Conservation (phyloP, 1,284 basidiomycete genomes). For the Ustilago shanxiensis region DNA sequence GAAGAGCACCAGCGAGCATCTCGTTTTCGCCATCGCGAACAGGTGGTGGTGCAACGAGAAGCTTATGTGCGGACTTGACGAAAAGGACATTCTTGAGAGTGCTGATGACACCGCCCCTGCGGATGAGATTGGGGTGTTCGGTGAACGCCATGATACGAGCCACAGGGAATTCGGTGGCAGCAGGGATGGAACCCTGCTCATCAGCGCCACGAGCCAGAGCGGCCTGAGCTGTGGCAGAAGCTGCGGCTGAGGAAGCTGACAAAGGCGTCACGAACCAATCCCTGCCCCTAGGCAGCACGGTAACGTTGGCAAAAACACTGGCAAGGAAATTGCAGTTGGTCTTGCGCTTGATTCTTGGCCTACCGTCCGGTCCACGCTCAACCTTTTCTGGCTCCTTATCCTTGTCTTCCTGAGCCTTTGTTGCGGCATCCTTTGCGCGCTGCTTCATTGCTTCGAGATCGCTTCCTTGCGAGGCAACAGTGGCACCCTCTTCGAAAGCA, state of each 20-base stretch:
- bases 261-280: constrained; percentile 66
- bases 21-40: constrained; percentile 43
- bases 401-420: constrained; percentile 34
- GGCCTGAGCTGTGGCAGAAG: constrained; percentile 55
- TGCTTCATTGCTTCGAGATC: constrained; percentile 64
- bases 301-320: constrained; percentile 69
- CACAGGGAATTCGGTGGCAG: constrained; percentile 63
- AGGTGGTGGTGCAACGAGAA: constrained; percentile 62
- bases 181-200: constrained; percentile 27
- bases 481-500: constrained; percentile 69
- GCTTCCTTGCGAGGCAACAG: constrained; percentile 54
- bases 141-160: constrained; percentile 67
- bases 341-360: constrained; percentile 63
- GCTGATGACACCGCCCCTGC: constrained; percentile 67
- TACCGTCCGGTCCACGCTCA: constrained; percentile 54
- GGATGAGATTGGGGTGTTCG: constrained; percentile 68
- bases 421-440: constrained; percentile 54
- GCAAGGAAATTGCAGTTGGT: constrained; percentile 69
- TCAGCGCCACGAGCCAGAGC: constrained; percentile 37
- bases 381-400: constrained; percentile 43
- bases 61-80: constrained; percentile 63
- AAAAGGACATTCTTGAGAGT: constrained; percentile 69
- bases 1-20: constrained; percentile 54
- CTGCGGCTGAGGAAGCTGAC: constrained; percentile 47
- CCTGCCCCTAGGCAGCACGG: constrained; percentile 62